phyloP scores from a whole-genome alignment of 805 yeast species.

The Yamadazyma laniorum region DNA sequence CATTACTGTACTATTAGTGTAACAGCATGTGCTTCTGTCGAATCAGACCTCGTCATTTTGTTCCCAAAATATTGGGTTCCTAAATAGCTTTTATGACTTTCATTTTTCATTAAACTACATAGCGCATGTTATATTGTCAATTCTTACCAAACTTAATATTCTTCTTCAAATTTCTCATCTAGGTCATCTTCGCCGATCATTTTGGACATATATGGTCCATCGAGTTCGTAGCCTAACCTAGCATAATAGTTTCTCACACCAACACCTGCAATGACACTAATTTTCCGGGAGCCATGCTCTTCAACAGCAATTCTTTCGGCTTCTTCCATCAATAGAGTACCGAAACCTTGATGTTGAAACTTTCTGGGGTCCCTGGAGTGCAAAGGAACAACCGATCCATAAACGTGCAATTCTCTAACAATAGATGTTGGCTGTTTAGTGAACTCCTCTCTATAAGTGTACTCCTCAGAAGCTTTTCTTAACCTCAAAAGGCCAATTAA shows the following conservation, averaged over 20 bases:
- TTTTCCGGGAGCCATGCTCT: slow-evolving; percentile 89
- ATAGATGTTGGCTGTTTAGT: slow-evolving; percentile 81
- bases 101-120: slow-evolving; percentile 3
- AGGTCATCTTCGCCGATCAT: slow-evolving; percentile 16
- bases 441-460: slow-evolving; percentile 89
- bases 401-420: slow-evolving; percentile 96
- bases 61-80: too few species aligned
- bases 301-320: slow-evolving; percentile 94
- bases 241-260: slow-evolving; percentile 97
- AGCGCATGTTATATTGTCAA: neutral
- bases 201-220: slow-evolving; percentile 97
- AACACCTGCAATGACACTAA: slow-evolving; percentile 94
- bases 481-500: slow-evolving; percentile 86
- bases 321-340: slow-evolving; percentile 96
- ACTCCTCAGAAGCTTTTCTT: slow-evolving; percentile 82
- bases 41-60: too few species aligned
- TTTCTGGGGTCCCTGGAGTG: slow-evolving; percentile 96
- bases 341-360: slow-evolving; percentile 99
- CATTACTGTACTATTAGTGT: neutral
- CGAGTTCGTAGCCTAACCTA: slow-evolving; percentile 84
- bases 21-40: neutral
- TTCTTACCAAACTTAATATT: slow-evolving; percentile 2
- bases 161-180: slow-evolving; percentile 6
- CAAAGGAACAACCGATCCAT: slow-evolving; percentile 95
- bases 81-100: neutral